Conservation (phyloP, 2,329 filamentous ascomycete genomes). For the Iodosphaeria phyllophila region DNA sequence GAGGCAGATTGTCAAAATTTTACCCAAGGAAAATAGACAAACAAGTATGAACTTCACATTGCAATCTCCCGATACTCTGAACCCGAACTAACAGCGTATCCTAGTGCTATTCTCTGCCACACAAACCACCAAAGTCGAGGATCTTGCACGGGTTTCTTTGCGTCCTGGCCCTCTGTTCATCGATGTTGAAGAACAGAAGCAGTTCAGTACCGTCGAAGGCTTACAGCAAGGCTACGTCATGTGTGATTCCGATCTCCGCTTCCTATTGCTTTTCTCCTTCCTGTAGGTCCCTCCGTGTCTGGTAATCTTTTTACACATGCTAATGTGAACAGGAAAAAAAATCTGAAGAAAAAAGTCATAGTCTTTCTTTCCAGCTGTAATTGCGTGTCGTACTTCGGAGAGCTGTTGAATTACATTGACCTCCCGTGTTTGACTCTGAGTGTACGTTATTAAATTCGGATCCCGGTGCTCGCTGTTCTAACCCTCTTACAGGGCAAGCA, state of each 20-base stretch:
- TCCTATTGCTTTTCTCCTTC: constrained; percentile 84
- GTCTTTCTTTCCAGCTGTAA: constrained; percentile 90
- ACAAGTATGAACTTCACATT: too few species aligned
- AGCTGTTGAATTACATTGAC: constrained; percentile 84
- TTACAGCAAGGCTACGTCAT: constrained; percentile 92
- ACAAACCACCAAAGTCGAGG: constrained; percentile 96
- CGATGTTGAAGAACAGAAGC: constrained; percentile 82
- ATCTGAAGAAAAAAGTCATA: constrained; percentile 92
- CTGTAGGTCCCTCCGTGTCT: too few species aligned
- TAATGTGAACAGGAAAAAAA: constrained; percentile 51
- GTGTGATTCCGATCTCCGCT: constrained; percentile 84
- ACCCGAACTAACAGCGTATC: constrained; percentile 52
- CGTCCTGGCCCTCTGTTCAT: constrained; percentile 85
- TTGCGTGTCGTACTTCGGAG: constrained; percentile 88
- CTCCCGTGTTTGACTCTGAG: constrained; percentile 53
- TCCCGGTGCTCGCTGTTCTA: too few species aligned
- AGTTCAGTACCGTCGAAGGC: constrained; percentile 81
- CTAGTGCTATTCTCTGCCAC: constrained; percentile 98
- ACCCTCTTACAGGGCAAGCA: constrained; percentile 86
- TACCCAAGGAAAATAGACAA: constrained; percentile 71
- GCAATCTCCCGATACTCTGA: too few species aligned
- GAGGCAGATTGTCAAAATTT: constrained; percentile 85
- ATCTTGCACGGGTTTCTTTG: constrained; percentile 84
- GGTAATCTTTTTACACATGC: too few species aligned
- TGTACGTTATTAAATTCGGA: too few species aligned